Conservation (phyloP, 75 land plant species). For the Pinus albicaulis region DNA sequence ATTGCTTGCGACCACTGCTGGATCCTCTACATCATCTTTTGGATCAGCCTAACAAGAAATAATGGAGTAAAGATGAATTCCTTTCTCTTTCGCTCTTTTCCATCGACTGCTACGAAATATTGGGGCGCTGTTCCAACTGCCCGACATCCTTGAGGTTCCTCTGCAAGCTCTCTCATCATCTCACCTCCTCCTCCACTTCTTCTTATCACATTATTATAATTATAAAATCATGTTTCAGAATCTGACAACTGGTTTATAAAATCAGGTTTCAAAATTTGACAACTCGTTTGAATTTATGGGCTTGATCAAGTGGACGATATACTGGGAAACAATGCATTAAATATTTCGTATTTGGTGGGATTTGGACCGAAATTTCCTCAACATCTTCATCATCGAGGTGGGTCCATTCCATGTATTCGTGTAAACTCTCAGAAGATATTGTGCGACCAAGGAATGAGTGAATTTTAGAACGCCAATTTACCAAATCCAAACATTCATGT, state of each 20-base stretch:
- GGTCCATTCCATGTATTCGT: slow-evolving; percentile 40
- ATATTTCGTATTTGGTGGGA: slow-evolving; percentile 58
- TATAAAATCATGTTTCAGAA: too few species aligned
- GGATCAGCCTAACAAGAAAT: not conserved
- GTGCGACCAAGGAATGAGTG: slow-evolving; percentile 24
- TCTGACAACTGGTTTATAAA: too few species aligned
- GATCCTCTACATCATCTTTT: slow-evolving; percentile 16
- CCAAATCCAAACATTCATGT: slow-evolving; percentile 38
- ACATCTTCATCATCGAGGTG: slow-evolving; percentile 45
- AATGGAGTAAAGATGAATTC: slow-evolving; percentile 12
- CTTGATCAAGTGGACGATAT: slow-evolving; percentile 51
- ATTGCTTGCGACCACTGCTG: slow-evolving; percentile 48
- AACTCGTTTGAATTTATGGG: too few species aligned
- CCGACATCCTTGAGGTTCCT: slow-evolving; percentile 2
- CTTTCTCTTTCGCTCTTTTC: slow-evolving; percentile 47
- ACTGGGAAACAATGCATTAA: slow-evolving; percentile 50
- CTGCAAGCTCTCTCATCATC: not conserved
- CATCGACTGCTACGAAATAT: slow-evolving; percentile 39
- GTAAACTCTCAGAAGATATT: slow-evolving; percentile 13
- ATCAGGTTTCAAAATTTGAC: too few species aligned
- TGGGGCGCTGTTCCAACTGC: slow-evolving; percentile 11
- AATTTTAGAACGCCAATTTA: slow-evolving; percentile 11
- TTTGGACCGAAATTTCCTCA: slow-evolving; percentile 36
- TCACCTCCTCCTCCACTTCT: not conserved
- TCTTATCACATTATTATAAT: too few species aligned